Percentiles rank a stretch among this genome's conserved stretches.
Conservation (phyloP, 2,329 filamentous ascomycete species). For the Penicillium sp. region DNA sequence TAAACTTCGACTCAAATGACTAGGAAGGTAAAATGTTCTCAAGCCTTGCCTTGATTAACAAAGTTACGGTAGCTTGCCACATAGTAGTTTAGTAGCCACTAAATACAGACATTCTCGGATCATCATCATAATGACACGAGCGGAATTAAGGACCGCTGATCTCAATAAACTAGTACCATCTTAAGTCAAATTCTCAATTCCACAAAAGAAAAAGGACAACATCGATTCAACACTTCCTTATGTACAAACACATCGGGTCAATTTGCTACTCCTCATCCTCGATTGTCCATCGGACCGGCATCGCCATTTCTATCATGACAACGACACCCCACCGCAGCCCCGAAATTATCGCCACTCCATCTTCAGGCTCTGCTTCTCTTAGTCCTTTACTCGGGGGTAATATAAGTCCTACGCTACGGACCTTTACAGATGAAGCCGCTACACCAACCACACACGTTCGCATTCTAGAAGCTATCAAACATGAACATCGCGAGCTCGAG, state of each 20-base stretch:
- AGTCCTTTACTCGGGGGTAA: background rate
- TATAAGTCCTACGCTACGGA: constrained; percentile 13
- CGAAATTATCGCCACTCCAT: background rate
- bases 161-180: background rate
- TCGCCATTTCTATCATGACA: background rate
- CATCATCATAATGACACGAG: constrained; percentile 20
- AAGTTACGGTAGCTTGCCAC: too few relatives aligned
- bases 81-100: background rate
- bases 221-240: background rate
- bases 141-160: constrained; percentile 10
- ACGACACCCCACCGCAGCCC: background rate
- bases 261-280: background rate
- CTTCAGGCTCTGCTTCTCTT: background rate
- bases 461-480: constrained; percentile 44
- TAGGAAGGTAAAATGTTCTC: too few relatives aligned
- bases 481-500: constrained; percentile 49
- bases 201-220: background rate
- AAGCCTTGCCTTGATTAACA: too few relatives aligned
- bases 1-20: too few relatives aligned
- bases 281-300: background rate
- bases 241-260: background rate
- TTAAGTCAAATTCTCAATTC: background rate
- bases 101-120: background rate
- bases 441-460: constrained; percentile 14
- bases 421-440: constrained; percentile 10